Conservation (phyloP, 306 rosid species). For the Adenanthera pavonina region DNA sequence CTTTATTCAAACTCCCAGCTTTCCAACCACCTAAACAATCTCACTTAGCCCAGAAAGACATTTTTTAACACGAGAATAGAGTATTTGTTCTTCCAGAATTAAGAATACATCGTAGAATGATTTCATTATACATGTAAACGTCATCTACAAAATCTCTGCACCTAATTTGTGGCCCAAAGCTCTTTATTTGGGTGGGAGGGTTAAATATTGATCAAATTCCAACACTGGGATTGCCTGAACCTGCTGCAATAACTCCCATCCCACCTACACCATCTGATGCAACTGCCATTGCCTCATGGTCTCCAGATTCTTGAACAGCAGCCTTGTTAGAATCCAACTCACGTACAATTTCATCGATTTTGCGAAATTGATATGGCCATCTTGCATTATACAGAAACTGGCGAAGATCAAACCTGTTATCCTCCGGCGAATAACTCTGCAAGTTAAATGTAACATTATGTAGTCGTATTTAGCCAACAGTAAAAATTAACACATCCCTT, state of each 20-base stretch:
- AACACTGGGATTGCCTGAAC: slow-evolving; percentile 90
- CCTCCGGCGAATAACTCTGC: slow-evolving; percentile 98
- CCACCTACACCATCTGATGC: slow-evolving; percentile 66
- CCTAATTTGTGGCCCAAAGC: neutral
- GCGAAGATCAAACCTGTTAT: slow-evolving; percentile 89
- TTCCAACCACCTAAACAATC: neutral
- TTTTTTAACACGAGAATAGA: no score
- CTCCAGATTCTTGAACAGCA: slow-evolving; percentile 45
- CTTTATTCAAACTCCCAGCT: neutral
- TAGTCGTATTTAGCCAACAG: slow-evolving; percentile 21
- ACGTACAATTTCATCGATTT: slow-evolving; percentile 79
- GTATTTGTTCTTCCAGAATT: neutral
- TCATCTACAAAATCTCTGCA: neutral
- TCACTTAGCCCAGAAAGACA: neutral
- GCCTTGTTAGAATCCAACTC: slow-evolving; percentile 63
- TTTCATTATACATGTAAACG: neutral
- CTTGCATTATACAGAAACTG: slow-evolving; percentile 85
- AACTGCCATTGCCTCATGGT: slow-evolving; percentile 48
- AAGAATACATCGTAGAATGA: neutral
- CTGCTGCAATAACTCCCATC: slow-evolving; percentile 93
- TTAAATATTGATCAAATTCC: slow-evolving; percentile 51
- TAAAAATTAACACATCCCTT: neutral
- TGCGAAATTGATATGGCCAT: slow-evolving; percentile 91
- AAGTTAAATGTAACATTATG: slow-evolving; percentile 27
- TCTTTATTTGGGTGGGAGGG: slow-evolving; percentile 16